Evolutionary conservation across 805 yeast species (phyloP), one percentile per base, ranked within the genome.

Genomic region (Saccharomyces mikatae): DNA sequence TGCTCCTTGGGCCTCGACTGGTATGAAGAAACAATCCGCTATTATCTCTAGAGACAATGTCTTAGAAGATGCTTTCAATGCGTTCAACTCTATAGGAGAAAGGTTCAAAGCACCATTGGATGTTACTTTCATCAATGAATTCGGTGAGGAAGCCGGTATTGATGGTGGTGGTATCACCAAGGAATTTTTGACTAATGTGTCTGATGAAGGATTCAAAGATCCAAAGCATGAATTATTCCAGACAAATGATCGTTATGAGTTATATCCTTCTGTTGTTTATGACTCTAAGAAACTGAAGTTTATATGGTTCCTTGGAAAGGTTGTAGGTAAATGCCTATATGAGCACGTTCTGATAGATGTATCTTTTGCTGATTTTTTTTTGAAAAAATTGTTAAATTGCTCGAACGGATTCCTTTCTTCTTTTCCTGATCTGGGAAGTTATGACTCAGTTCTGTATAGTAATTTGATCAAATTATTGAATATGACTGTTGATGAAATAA

Each of bases 111-210:
- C 76, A 8, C 76, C 74, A 36, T 68, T 91, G 9, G 73, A 79
- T 1, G 89, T 94, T 1, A 77, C 77, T 14, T 90, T 94, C 64
- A 73, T 74, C 41, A 87, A 88, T 62, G 80, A 86, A 54, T 81
- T 83, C 70, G 96, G 91, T 1, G 79, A 74, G 36, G 98, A 92
- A 66, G 89, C 84, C 0, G 99, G 99, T 0, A 86, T 92, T 47
- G 99, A 92, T 68, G 99, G 99, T 6, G 99, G 98, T 11, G 99
- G 99, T 1, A 74, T 92, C 26, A 91, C 97, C 0, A 91, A 92
- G 67, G 99, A 92, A 63, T 83, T 94, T 58, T 71, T 92, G 53
- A 89, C 92, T 2, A 75, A 85, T 51, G 83, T 89, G 0, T 80
- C 85, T 2, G 74, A 72, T 3, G 88, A 86, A 58, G 91, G 87